phyloP scores from a whole-genome alignment of 345 rosid genomes.

The Firmiana major region DNA sequence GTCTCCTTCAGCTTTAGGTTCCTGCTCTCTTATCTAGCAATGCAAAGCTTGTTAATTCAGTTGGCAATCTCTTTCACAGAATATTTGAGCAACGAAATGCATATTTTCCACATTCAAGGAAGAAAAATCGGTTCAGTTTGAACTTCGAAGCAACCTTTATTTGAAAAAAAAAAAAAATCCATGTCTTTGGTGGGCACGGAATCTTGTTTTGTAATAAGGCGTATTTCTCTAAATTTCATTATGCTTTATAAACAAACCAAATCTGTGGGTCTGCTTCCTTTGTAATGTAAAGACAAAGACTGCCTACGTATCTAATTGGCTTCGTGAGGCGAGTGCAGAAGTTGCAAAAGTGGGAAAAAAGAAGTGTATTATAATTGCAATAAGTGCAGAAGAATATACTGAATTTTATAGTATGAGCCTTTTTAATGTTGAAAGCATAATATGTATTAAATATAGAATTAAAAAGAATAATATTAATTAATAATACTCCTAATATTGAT shows the following conservation, averaged over 20 bases:
- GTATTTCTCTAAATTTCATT: not conserved
- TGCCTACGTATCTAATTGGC: not conserved
- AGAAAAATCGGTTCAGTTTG: too few species aligned
- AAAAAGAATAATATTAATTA: too few species aligned
- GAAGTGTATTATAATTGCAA: not conserved
- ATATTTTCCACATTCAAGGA: too few species aligned
- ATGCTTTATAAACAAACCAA: not conserved
- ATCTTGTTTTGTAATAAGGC: not conserved
- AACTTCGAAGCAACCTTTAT: too few species aligned
- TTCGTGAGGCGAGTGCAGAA: conserved; percentile 10
- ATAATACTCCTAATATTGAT: too few species aligned
- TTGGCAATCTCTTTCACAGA: too few species aligned
- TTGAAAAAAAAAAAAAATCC: too few species aligned
- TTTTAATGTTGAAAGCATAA: not conserved
- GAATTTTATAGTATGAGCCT: not conserved
- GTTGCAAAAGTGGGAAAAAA: not conserved
- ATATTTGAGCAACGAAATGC: too few species aligned
- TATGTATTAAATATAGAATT: too few species aligned
- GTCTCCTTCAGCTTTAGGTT: too few species aligned
- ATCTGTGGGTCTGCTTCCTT: not conserved
- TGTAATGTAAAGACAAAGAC: not conserved
- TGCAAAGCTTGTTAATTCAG: too few species aligned
- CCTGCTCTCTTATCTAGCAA: too few species aligned
- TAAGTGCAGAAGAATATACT: not conserved
- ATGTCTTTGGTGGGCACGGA: not conserved